Percentiles rank a stretch among this genome's conserved stretches.
phyloP scores from a whole-genome alignment of 495 filamentous ascomycete genomes.

The Tuber brumale region DNA sequence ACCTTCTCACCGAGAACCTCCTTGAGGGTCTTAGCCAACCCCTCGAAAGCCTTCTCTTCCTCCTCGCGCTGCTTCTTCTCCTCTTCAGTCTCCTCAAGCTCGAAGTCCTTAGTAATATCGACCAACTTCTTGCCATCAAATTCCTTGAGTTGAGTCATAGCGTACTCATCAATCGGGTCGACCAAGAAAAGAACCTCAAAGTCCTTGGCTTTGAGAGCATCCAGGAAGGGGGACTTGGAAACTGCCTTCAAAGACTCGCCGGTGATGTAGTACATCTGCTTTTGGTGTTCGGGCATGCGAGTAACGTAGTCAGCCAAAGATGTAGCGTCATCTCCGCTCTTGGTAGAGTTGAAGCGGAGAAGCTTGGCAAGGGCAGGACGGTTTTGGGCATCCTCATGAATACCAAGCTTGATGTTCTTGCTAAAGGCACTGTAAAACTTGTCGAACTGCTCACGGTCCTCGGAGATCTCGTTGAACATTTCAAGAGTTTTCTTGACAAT shows the following conservation, averaged over 20 bases:
- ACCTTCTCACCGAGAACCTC: conserved; percentile 99
- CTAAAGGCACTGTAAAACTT: conserved; percentile 99
- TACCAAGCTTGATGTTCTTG: conserved; percentile 99
- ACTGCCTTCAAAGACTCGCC: conserved; percentile 99
- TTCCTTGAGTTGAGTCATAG: conserved; percentile 99
- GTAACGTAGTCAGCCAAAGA: conserved; percentile 95
- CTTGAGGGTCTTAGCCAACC: conserved; percentile 90
- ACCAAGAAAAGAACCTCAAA: conserved; percentile 99
- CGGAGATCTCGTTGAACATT: conserved; percentile 96
- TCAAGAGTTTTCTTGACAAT: conserved; percentile 99
- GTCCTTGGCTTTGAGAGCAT: conserved; percentile 97
- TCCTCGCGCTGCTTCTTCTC: conserved; percentile 95
- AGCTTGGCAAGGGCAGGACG: conserved; percentile 90
- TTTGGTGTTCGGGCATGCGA: conserved; percentile 99
- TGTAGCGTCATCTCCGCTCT: conserved; percentile 91
- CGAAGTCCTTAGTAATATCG: conserved; percentile 99
- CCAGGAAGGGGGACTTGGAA: conserved; percentile 94
- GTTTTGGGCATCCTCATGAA: conserved; percentile 99
- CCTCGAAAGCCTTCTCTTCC: conserved; percentile 96
- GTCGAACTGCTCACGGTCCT: conserved; percentile 99
- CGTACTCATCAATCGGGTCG: conserved; percentile 99
- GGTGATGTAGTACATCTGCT: conserved; percentile 99
- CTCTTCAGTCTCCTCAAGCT: conserved; percentile 98
- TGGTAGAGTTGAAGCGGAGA: conserved; percentile 96
- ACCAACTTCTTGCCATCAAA: conserved; percentile 99